Conservation (phyloP, 768 basidiomycete genomes). For the Chlorophyllum brunneum region DNA sequence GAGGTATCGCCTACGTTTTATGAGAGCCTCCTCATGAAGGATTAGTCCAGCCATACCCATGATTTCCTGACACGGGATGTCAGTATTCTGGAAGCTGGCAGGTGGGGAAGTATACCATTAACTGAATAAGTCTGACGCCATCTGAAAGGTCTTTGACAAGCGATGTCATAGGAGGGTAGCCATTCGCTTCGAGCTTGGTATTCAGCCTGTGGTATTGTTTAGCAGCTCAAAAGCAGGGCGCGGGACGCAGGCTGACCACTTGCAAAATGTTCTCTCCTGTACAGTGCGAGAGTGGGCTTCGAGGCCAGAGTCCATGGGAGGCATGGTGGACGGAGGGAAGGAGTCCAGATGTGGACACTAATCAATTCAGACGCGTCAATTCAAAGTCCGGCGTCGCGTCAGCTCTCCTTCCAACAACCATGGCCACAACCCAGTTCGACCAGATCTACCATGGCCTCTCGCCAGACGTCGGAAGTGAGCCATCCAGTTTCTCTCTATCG, state of each 20-base stretch:
- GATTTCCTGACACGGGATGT: conserved; percentile 66
- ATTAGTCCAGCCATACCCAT: conserved; percentile 58
- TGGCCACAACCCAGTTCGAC: conserved; percentile 80
- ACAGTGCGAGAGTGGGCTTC: conserved; percentile 61
- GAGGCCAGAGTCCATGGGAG: conserved; percentile 40
- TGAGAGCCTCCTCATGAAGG: neutral
- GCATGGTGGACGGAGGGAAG: conserved; percentile 13
- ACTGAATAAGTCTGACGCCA: conserved; percentile 91
- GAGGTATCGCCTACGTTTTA: conserved; percentile 69
- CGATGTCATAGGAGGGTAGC: conserved; percentile 84
- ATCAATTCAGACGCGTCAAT: conserved; percentile 30
- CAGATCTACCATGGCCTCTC: conserved; percentile 74
- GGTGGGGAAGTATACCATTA: conserved; percentile 61
- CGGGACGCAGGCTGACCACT: conserved; percentile 55
- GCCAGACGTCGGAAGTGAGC: conserved; percentile 77
- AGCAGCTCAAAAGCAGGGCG: conserved; percentile 3
- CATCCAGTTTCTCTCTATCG: neutral
- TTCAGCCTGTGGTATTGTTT: conserved; percentile 67
- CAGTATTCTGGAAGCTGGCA: neutral
- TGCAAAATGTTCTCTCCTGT: conserved; percentile 85
- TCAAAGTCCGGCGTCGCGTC: conserved; percentile 46
- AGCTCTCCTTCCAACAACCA: conserved; percentile 23
- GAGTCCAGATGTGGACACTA: conserved; percentile 5
- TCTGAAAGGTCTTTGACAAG: conserved; percentile 90
- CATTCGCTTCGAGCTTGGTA: conserved; percentile 84